Base-by-base conservation (phyloP, 2,329 filamentous ascomycete genomes). In the Karstenula rhodostoma region DNA sequence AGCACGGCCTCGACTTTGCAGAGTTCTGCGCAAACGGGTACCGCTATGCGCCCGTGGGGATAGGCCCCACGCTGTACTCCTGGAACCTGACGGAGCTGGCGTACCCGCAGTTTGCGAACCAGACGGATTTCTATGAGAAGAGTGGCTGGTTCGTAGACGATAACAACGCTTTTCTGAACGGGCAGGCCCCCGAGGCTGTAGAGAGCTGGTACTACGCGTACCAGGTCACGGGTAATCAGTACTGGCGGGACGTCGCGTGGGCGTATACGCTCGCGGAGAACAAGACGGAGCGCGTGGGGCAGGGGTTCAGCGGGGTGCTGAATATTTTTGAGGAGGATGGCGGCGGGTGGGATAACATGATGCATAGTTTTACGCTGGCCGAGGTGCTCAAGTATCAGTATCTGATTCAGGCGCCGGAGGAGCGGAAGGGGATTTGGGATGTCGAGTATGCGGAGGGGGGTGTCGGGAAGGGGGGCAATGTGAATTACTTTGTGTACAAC, bases 371-470 rank as follows among this genome's bases (percentile, higher is more conserved):
- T 80, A 88, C 90, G 80, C 91, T 94, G 74, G 91, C 92, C 0
- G 91, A 94, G 80, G 90, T 93, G 61, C 74, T 94, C 77, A 95
- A 95, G 82, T 94, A 94, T 75, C 80, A 85, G 59, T 94, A 90
- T 77, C 76, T 94, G 70, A 89, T 90, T 60, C 86, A 89, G 72
- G 82, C 85, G 35, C 46, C 77, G 73, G 78, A 80, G 40, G 61
- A 66, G 54, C 79, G 79, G 43, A 67, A 66, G 60, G 70, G 73
- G 17, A 62, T 64, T 13, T 87, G 82, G 80, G 84, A 87, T 64
- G 80, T 86, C 5, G 76, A 84, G 76, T 54, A 78, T 81, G 42
- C 78, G 79, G 7, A 70, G n/a, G 56, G 57, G 19, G 64, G 64
- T 2, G 61, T 57, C 4, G 64, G 64, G 19, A 51, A 66, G 43